These are phyloP conservation scores for Talaromyces adpressus DNA, from an alignment of 495 filamentous ascomycete species.

Conservation along the genomic window DNA sequence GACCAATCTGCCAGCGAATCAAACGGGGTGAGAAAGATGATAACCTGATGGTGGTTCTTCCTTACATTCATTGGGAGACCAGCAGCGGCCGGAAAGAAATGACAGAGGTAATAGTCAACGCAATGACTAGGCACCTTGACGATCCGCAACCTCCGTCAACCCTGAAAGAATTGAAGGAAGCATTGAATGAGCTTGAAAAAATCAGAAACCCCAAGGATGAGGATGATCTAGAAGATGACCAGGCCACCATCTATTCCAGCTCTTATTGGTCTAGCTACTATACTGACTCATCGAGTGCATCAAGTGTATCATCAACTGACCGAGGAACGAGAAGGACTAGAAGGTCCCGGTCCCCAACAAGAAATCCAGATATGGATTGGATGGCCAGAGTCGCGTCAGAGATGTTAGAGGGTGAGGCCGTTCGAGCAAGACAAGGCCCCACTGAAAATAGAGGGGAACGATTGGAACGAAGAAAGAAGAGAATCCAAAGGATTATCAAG, in stretches of 20 bases:
- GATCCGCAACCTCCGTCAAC: background rate
- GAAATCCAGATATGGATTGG: background rate
- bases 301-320: background rate
- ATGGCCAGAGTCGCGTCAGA: background rate
- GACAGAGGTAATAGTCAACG: background rate
- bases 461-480: background rate
- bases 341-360: background rate
- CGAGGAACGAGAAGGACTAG: background rate
- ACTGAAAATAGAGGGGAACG: background rate
- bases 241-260: background rate
- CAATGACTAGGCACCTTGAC: background rate
- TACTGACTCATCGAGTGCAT: background rate
- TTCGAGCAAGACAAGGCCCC: background rate
- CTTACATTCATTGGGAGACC: slow-evolving; percentile 3
- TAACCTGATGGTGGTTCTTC: slow-evolving; percentile 3
- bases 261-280: background rate
- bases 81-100: slow-evolving; percentile 3
- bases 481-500: background rate
- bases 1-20: slow-evolving; percentile 3
- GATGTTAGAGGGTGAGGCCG: background rate
- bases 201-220: background rate
- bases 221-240: background rate
- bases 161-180: background rate
- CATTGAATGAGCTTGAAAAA: background rate
- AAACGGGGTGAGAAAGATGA: background rate